Base-by-base conservation (phyloP, 495 filamentous ascomycete species). In the Tuber umbilicatum region DNA sequence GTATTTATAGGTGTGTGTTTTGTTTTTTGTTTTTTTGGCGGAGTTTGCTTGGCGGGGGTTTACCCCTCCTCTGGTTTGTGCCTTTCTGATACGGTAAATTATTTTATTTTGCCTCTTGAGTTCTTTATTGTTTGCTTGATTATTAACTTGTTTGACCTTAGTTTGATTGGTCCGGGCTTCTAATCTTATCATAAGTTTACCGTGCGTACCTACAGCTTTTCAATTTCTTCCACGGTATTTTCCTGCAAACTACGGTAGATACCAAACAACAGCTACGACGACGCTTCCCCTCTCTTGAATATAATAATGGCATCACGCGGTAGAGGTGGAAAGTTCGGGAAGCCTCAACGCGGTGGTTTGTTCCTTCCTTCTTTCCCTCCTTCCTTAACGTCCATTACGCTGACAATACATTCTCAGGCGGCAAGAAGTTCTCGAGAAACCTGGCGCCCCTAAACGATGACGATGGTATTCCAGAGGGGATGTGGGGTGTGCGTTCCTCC, bases 361-460 rank as follows among this genome's bases (percentile, higher is more conserved):
- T 83, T 35, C 60, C 38, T 38, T 38, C 73, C 70, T 40, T 1
- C 14, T 41, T 47, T 31, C 0, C 23, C 69, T 73, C 47, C 37
- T 70, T 43, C 7, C 14, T 41, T 45, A 55, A 64, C 37, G 41
- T 69, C 64, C 9, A 21, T 71, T 69, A 27, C 12, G 60, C 55
- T 73, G 19, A 76, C 19, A 21, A 75, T 35, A 68, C 12, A 23
- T 64, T 55, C 6, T 19, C 19, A 97, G 94, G 94, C 73, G 95
- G 94, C 79, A 97, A 97, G 85, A 90, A 96, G 76, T 98, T 94
- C 88, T 97, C 94, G 75, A 90, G 91, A 55, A 91, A 97, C 82
- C 89, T 97, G 17, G 89, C 89, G 82, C 94, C 93, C 10, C 86
- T 93, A 78, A 93, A 78, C 27, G 92, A 97, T 83, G 94, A 92